Conservation (phyloP, 371 early-diverging fungal species). For the Fennellomyces sp. region DNA sequence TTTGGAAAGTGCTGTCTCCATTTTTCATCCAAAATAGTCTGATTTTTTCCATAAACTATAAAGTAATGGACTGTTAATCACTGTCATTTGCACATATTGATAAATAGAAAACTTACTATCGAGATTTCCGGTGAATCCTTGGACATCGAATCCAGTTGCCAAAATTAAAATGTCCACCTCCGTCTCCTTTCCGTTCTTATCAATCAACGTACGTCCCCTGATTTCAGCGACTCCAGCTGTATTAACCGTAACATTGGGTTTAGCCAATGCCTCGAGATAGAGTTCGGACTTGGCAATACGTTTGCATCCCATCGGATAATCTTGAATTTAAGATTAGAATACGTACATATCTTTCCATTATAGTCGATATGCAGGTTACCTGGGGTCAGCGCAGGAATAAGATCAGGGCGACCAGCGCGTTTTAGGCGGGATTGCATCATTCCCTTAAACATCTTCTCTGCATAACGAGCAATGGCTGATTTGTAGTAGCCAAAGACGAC, state of each 20-base stretch:
- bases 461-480: background rate
- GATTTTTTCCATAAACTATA: conserved; percentile 9
- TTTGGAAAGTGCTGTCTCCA: conserved; percentile 18
- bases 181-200: conserved; percentile 35
- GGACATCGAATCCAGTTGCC: conserved; percentile 69
- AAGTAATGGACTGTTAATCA: background rate
- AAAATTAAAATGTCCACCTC: conserved; percentile 59
- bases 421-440: conserved; percentile 11
- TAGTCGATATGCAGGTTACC: background rate
- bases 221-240: conserved; percentile 39
- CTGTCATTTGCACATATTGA: too few species aligned
- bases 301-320: conserved; percentile 28
- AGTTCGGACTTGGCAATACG: conserved; percentile 55
- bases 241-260: conserved; percentile 48
- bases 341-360: background rate
- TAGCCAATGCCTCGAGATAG: conserved; percentile 49
- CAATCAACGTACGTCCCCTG: conserved; percentile 40
- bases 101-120: conserved; percentile 18
- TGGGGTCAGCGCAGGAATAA: conserved; percentile 22
- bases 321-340: background rate
- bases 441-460: background rate
- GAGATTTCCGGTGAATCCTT: conserved; percentile 31
- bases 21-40: conserved; percentile 7
- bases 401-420: conserved; percentile 23
- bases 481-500: conserved; percentile 15